Conservation (phyloP, 257 asterid genomes). For the Datura wrightii region DNA sequence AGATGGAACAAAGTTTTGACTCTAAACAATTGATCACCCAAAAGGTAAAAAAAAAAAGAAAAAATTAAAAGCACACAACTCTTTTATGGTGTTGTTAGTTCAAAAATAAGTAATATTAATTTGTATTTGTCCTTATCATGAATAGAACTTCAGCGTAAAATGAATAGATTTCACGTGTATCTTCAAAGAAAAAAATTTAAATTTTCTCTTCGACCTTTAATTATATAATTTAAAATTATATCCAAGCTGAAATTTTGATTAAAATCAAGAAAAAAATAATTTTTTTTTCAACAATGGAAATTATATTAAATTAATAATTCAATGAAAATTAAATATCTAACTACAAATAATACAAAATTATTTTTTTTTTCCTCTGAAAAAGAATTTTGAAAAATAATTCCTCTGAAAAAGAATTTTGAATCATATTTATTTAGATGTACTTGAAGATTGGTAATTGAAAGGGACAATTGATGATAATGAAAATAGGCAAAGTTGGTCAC, state of each 20-base stretch:
- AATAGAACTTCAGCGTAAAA: neutral
- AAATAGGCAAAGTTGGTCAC: neutral
- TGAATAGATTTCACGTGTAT: neutral
- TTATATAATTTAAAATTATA: neutral
- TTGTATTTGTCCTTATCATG: neutral
- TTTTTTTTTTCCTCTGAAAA: neutral
- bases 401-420: neutral
- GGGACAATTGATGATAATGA: slow-evolving; percentile 10
- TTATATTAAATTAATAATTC: neutral
- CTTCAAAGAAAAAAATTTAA: neutral
- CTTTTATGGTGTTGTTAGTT: neutral
- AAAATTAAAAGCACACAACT: neutral
- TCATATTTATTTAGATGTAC: neutral
- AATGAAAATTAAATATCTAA: neutral
- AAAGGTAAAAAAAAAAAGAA: neutral
- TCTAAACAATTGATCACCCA: neutral
- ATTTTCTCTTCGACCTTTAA: neutral
- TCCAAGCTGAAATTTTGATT: neutral
- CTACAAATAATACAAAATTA: neutral
- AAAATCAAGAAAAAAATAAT: neutral
- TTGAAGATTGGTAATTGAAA: slow-evolving; percentile 24
- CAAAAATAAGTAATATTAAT: neutral
- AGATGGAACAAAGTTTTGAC: neutral
- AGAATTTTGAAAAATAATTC: no score
- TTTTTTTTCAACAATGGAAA: neutral